A percentile compares a stretch with the other conserved stretches of the same genome.
phyloP scores from a whole-genome alignment of 345 rosid species.

The Gossypium sturtianum region DNA sequence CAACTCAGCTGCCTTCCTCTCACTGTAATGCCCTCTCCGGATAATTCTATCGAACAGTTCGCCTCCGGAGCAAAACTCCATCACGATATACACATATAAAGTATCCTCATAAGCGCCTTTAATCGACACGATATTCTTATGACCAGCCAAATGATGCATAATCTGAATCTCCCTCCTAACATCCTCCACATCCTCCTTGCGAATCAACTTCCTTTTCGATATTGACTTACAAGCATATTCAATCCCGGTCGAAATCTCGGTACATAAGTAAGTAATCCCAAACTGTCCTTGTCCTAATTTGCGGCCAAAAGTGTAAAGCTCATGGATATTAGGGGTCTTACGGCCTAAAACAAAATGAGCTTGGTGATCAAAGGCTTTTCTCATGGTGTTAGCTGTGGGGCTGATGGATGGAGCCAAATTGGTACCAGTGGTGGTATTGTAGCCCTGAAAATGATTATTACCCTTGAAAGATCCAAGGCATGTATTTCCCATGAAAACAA shows the following conservation, averaged over 20 bases:
- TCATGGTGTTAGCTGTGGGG: conserved; percentile 58
- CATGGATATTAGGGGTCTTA: conserved; percentile 77
- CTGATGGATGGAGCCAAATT: conserved; percentile 23
- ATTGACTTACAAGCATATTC: conserved; percentile 98
- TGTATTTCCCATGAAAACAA: conserved; percentile 97
- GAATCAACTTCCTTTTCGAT: conserved; percentile 84
- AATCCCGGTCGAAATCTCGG: conserved; percentile 52
- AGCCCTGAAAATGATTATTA: conserved; percentile 71
- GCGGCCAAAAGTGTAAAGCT: conserved; percentile 71
- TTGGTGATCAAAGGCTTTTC: conserved; percentile 62
- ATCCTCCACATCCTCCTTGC: conserved; percentile 94
- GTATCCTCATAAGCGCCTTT: conserved; percentile 96
- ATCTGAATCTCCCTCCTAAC: conserved; percentile 96
- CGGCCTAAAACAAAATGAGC: conserved; percentile 80
- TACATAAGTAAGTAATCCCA: conserved; percentile 86
- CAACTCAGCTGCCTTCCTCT: conserved; percentile 92
- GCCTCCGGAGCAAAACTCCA: conserved; percentile 98
- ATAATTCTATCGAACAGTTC: conserved; percentile 92
- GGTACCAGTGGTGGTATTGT: conserved; percentile 18
- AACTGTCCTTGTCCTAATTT: conserved; percentile 97
- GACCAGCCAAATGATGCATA: conserved; percentile 99
- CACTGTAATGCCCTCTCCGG: conserved; percentile 95
- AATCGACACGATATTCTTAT: conserved; percentile 83
- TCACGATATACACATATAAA: conserved; percentile 78
- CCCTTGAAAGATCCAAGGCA: conserved; percentile 92